A percentile compares a stretch with the other conserved stretches of the same genome.
Evolutionary conservation across 2,329 filamentous ascomycete species (phyloP).

Genomic region (Aspergillus pseudoviridinutans): DNA sequence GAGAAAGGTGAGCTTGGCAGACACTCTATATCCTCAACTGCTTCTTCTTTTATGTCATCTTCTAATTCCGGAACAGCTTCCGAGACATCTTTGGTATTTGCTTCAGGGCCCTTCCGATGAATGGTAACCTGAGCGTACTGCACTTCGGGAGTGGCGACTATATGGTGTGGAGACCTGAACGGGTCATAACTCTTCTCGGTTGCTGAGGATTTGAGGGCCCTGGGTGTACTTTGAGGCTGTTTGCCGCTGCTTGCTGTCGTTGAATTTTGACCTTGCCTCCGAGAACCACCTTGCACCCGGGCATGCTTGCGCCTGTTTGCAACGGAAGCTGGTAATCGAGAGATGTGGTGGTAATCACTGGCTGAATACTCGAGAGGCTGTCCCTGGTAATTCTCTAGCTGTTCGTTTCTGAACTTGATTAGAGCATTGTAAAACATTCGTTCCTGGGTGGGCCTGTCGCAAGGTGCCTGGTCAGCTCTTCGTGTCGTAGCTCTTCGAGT

Average conservation of each 20-base stretch:
- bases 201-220: conserved; percentile 41
- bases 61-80: conserved; percentile 15
- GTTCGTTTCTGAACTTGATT: conserved; percentile 73
- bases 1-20: conserved; percentile 27
- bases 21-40: conserved; percentile 9
- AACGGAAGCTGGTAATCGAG: conserved; percentile 32
- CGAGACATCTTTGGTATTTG: conserved; percentile 6
- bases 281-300: conserved; percentile 19
- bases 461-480: background rate
- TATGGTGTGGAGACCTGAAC: conserved; percentile 65
- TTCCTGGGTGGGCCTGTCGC: conserved; percentile 71
- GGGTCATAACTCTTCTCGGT: conserved; percentile 73
- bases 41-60: conserved; percentile 13
- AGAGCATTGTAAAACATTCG: conserved; percentile 90
- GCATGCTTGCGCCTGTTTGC: conserved; percentile 22
- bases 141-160: conserved; percentile 47
- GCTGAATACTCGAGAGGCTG: conserved; percentile 75
- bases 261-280: conserved; percentile 53
- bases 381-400: conserved; percentile 78
- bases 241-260: conserved; percentile 51
- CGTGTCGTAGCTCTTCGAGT: background rate
- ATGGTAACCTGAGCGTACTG: conserved; percentile 66
- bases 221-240: conserved; percentile 45
- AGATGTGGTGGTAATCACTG: conserved; percentile 84
- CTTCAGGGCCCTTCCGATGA: conserved; percentile 47